Evolutionary conservation across 2,329 filamentous ascomycete genomes (phyloP).

Genomic region (Diplodia mutila): DNA sequence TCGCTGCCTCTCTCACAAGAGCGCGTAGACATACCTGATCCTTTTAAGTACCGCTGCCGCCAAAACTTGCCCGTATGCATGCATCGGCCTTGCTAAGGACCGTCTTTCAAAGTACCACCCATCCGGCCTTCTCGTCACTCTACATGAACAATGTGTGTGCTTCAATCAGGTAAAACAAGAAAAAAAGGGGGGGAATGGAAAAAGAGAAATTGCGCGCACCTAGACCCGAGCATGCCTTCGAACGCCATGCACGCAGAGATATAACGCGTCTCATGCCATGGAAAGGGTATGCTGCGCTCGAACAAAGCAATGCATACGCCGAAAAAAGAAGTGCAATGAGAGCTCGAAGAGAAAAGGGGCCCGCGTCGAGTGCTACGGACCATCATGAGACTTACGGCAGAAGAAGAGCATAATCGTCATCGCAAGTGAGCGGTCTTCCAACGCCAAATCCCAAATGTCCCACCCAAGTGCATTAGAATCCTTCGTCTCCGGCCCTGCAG

Average conservation of each 20-base stretch:
- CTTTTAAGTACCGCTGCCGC: slow-evolving; percentile 6
- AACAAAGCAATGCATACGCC: slow-evolving; percentile 37
- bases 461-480: slow-evolving; percentile 62
- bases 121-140: slow-evolving; percentile 17
- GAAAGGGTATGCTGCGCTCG: slow-evolving; percentile 43
- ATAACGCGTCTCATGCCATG: slow-evolving; percentile 35
- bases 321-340: slow-evolving; percentile 30
- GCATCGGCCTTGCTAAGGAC: slow-evolving; percentile 11
- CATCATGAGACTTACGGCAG: slow-evolving; percentile 10
- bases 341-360: slow-evolving; percentile 14
- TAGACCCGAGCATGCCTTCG: slow-evolving; percentile 20
- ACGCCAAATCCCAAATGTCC: slow-evolving; percentile 24
- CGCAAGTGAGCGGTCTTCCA: slow-evolving; percentile 19
- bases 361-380: not conserved
- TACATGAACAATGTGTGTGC: slow-evolving; percentile 22
- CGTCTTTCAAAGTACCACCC: slow-evolving; percentile 26
- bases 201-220: slow-evolving; percentile 21
- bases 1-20: slow-evolving; percentile 19
- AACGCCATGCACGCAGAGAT: slow-evolving; percentile 25
- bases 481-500: slow-evolving; percentile 95
- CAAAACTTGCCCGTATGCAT: slow-evolving; percentile 17
- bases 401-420: slow-evolving; percentile 10
- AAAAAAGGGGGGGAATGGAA: not conserved
- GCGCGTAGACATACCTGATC: slow-evolving; percentile 15
- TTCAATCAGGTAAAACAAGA: slow-evolving; percentile 3